Base-by-base conservation (phyloP, 202 grass and related monocot species). In the Schoenoplectus tabernaemontani region DNA sequence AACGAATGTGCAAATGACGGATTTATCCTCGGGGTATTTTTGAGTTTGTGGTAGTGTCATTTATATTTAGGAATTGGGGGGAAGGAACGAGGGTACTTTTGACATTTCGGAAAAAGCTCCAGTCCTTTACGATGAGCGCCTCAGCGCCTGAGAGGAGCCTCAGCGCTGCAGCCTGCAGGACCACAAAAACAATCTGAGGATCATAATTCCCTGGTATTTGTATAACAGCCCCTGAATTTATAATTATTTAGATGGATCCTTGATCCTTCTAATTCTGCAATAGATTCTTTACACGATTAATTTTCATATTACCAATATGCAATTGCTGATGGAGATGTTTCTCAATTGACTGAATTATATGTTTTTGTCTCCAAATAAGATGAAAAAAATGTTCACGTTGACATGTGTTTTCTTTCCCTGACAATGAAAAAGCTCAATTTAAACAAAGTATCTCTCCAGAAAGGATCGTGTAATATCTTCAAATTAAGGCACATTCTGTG, bases 11-110 rank as follows among this genome's bases (percentile, higher is more conserved):
- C 22, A 85, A 62, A 73, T 85, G 61, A 80, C 83, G 36, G 7
- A 59, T 70, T 23, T 85, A 11, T 47, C 83, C 83, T 57, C 61
- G 4, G 30, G 24, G 23, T 73, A 46, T 24, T 56, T 59, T 68
- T 12, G 69, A 78, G 12, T 9, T 7, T 65, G 24, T 64, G 38
- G 46, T 19, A 48, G 11, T 7, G 20, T 10, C 12, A 9, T 26
- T n/a, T n/a, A n/a, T n/a, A n/a, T 28, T 64, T 16, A 7, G 11
- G 5, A 8, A 20, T n/a, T n/a, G n/a, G 1, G 59, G 1, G 15
- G 33, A 20, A 53, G 28, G 32, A 37, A 58, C 26, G 54, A 77
- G 77, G 77, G 77, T 20, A 61, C 48, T 79, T 26, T 48, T 61
- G 77, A 63, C 57, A 79, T 60, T 79, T 1, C 11, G 4, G 5